Evolutionary conservation across 371 early-diverging fungal genomes (phyloP), one percentile per base, ranked within the genome.

Genomic region (Mucor saturninus): DNA sequence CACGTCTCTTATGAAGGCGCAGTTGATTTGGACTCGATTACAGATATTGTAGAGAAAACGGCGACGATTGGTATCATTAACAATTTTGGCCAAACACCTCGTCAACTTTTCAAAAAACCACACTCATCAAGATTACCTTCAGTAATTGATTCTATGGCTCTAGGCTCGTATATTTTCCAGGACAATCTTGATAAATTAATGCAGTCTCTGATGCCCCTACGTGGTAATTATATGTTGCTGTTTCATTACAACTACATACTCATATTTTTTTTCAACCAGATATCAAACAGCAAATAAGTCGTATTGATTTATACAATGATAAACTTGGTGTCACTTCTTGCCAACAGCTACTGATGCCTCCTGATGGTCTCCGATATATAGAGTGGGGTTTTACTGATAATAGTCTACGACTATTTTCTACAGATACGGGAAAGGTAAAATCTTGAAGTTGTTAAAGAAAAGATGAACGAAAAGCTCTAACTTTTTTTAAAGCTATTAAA

Each of bases 41-140:
- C 87, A 13, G 96, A 97, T 67, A 93, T 93, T 8, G 81, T 94
- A 5, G 96, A 95, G 69, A 89, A 91, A 54, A 89, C 93, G 3
- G 95, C 95, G 5, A 92, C 95, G 2, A 95, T 94, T 60, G 94
- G 93, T 63, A 91, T 91, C 60, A 97, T 97, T 59, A 89, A 95
- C 67, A 94, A 97, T 73, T 97, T 97, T 89, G 98, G 98, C 3
- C 96, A 96, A 72, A 97, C 95, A 0, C 95, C 95, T 14, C 77
- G 88, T 5, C 95, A 95, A 58, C 65, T 95, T 28, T 95, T 95
- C 64, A 87, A 81, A 51, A 85, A 83, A 63, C 91, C 94, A 0
- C 95, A 95, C 74, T 89, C 91, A 30, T 63, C 74, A 4, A 75
- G 88, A 40, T 53, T 66, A 3, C 69, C 76, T 8, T 59, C 71